Conservation (phyloP, 768 basidiomycete species). For the Amylocystis lapponica region DNA sequence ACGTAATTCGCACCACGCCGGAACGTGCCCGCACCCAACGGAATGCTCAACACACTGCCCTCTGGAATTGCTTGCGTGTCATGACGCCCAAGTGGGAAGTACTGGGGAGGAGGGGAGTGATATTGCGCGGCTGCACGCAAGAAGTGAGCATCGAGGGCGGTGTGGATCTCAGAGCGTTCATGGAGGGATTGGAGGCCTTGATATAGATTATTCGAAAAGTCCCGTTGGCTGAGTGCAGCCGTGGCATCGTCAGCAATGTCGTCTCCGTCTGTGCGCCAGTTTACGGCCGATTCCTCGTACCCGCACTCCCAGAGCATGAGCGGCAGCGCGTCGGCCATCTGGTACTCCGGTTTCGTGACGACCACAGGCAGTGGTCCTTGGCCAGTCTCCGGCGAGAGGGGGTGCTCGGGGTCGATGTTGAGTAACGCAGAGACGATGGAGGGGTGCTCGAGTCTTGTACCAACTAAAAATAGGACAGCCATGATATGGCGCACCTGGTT, state of each 20-base stretch:
- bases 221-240: slow-evolving; percentile 8
- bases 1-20: slow-evolving; percentile 58
- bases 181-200: slow-evolving; percentile 49
- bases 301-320: slow-evolving; percentile 89
- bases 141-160: slow-evolving; percentile 62
- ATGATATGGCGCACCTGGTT: slow-evolving; percentile 96
- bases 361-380: slow-evolving; percentile 41
- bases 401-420: slow-evolving; percentile 52
- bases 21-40: slow-evolving; percentile 67
- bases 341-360: slow-evolving; percentile 78
- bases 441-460: slow-evolving; percentile 70
- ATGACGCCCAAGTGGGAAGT: slow-evolving; percentile 30
- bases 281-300: slow-evolving; percentile 58
- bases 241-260: slow-evolving; percentile 24
- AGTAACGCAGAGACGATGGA: slow-evolving; percentile 66
- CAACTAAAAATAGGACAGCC: slow-evolving; percentile 85
- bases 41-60: slow-evolving; percentile 40
- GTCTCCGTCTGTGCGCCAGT: slow-evolving; percentile 62
- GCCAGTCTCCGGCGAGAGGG: slow-evolving; percentile 31
- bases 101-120: slow-evolving; percentile 37
- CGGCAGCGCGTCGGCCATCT: slow-evolving; percentile 90
- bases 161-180: slow-evolving; percentile 57
- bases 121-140: slow-evolving; percentile 46
- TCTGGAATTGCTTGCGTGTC: slow-evolving; percentile 3
- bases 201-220: slow-evolving; percentile 33